phyloP scores from a whole-genome alignment of 1,284 basidiomycete genomes.

The Rhodotorula glutinis region DNA sequence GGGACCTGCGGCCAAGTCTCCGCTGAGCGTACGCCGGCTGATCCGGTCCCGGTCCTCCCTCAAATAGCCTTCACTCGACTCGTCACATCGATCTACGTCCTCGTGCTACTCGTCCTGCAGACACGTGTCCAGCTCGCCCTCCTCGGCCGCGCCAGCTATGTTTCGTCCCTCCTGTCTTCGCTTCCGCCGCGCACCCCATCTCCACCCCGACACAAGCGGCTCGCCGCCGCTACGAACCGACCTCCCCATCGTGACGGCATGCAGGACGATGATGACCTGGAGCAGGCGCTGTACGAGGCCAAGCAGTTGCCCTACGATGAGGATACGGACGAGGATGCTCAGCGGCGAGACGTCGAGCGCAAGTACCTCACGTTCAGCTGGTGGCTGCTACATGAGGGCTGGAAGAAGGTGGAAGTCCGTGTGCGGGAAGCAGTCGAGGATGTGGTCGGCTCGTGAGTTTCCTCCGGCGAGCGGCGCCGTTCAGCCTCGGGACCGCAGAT shows the following conservation, averaged over 20 bases:
- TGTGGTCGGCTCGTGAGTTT: slow-evolving; percentile 68
- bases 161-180: slow-evolving; percentile 60
- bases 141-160: slow-evolving; percentile 75
- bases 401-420: slow-evolving; percentile 72
- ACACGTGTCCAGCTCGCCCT: slow-evolving; percentile 78
- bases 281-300: slow-evolving; percentile 41
- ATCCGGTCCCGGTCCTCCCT: no score
- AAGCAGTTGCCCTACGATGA: slow-evolving; percentile 1
- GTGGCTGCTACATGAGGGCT: slow-evolving; percentile 86
- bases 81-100: slow-evolving; percentile 77
- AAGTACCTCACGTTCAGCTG: slow-evolving; percentile 81
- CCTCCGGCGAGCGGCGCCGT: background rate
- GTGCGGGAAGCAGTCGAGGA: slow-evolving; percentile 72
- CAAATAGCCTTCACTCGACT: slow-evolving; percentile 76
- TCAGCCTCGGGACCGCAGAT: background rate
- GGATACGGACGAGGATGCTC: slow-evolving; percentile 17
- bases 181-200: slow-evolving; percentile 19
- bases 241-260: slow-evolving; percentile 53
- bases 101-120: slow-evolving; percentile 72
- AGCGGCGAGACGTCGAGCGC: slow-evolving; percentile 59
- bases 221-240: no score
- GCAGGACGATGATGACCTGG: slow-evolving; percentile 30
- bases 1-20: no score
- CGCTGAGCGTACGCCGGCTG: no score
- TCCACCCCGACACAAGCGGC: slow-evolving; percentile 65